Base-by-base conservation (phyloP, 2,329 filamentous ascomycete species). In the Chrysosporium queenslandicum region DNA sequence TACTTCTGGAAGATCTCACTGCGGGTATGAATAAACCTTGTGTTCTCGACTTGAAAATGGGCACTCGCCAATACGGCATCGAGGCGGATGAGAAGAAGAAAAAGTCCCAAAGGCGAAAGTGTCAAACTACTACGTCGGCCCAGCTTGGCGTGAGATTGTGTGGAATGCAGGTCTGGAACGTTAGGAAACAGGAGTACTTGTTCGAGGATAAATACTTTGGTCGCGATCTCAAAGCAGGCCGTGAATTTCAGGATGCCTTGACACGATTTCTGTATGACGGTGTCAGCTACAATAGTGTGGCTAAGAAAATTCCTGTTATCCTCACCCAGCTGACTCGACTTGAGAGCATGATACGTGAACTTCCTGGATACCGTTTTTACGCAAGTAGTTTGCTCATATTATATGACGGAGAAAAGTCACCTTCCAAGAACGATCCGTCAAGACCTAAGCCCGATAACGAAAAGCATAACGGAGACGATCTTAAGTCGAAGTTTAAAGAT, bases 141-240 rank as follows among this genome's bases (percentile, higher is more conserved):
- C 83, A 94, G 66, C 79, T 98, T 0, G 92, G 92, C 3, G 92
- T 98, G 2, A 82, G 92, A 18, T 83, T 98, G 3, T 98, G 92
- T 64, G 92, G 92, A 3, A 83, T 98, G 72, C 92, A 98, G 66
- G 88, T 94, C 1, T 98, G 91, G 88, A 91, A 97, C 64, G 83
- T 82, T 20, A 82, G 83, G 58, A 84, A 82, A 32, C 82, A 94
- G 63, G 82, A 80, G 43, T 96, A 95, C 64, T 76, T 90, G n/a
- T 98, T 97, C 64, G 86, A 94, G 65, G 92, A 98, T 77, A 98
- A 98, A 69, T 98, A 98, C 68, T 95, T 88, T 65, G 92, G 92
- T 1, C 85, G 92, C 50, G 82, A 87, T 60, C 74, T 98, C 30
- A 90, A 90, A 67, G 88, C 86, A 2, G 92, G 92, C 1, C 76